Evolutionary conservation across 1,284 basidiomycete genomes (phyloP), one percentile per base, ranked within the genome.

Genomic region (Porogramme epimiltina): DNA sequence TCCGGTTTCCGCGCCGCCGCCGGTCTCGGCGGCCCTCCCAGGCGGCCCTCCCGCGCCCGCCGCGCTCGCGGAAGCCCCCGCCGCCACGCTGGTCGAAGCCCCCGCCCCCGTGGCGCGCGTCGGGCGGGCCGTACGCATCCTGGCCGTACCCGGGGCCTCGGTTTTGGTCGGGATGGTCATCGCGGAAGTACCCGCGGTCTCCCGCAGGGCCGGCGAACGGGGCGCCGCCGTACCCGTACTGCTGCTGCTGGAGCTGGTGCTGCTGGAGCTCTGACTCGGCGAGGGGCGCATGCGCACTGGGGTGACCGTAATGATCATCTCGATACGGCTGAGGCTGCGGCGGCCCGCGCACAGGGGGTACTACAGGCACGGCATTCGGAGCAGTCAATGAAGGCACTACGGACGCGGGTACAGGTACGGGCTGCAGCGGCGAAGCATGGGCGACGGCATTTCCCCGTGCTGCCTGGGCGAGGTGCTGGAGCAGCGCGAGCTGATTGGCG

Each of bases 401-500:
- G 51, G 68, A 67, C 52, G 65, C 56, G 47, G 62, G 58, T 63
- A 66, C 58, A 56, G 65, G 62, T 58, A 64, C 52, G 40, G 62
- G 60, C 49, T 64, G 68, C 61, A 61, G 65, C 59, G 67, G 64
- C 60, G 62, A 65, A 58, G 28, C 28, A 31, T 15, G 28, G 28
- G n/a, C 9, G 9, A 18, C 34, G 34, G 9, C 34, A 16, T 68
- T 73, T 47, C 70, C 70, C 44, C 76, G 76, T 33, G 83, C 79
- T 61, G 80, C 78, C 62, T 84, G 82, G 51, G 87, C 76, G 65
- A 91, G 75, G 64, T 87, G 88, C 63, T 89, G 87, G 61, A 92
- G 73, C 60, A 89, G 73, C 47, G 83, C 81, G 49, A 90, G 72
- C 66, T 87, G 85, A 55, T 77, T 73, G 39, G 78, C 70, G 58